Evolutionary conservation across 2,329 filamentous ascomycete genomes (phyloP).

Genomic region (Penicillium sp.): DNA sequence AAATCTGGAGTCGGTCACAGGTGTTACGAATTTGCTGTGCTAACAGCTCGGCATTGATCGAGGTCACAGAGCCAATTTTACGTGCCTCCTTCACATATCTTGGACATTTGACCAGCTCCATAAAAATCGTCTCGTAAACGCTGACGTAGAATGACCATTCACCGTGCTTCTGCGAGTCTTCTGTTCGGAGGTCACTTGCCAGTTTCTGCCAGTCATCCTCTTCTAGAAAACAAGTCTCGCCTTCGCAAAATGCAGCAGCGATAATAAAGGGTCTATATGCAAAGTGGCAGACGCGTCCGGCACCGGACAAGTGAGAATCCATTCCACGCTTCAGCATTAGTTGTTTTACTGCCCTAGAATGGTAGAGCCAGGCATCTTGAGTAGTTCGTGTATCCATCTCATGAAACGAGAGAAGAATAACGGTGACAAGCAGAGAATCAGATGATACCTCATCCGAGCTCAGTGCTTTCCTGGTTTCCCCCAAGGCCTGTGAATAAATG

Average conservation of each 20-base stretch:
- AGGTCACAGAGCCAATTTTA: conserved; percentile 2
- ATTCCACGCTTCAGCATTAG: conserved; percentile 11
- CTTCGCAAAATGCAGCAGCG: conserved; percentile 8
- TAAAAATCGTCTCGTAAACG: conserved; percentile 11
- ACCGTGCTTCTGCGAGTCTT: conserved; percentile 11
- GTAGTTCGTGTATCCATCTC: conserved; percentile 9
- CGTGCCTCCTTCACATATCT: conserved; percentile 6
- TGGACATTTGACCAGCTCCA: conserved; percentile 13
- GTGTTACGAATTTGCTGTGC: background rate
- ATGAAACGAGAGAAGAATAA: conserved; percentile 10
- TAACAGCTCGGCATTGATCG: background rate
- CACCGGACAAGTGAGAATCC: conserved; percentile 4
- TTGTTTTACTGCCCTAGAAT: conserved; percentile 11
- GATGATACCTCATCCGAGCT: conserved; percentile 7
- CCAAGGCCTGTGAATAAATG: conserved; percentile 10
- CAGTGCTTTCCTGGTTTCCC: conserved; percentile 6
- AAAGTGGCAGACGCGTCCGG: conserved; percentile 11
- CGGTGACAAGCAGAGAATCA: conserved; percentile 8
- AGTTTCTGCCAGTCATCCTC: conserved; percentile 9
- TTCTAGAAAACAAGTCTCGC: conserved; percentile 7
- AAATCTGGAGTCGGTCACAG: conserved; percentile 2
- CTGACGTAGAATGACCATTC: conserved; percentile 10
- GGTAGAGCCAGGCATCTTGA: conserved; percentile 8
- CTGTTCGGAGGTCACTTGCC: conserved; percentile 5
- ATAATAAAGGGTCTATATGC: conserved; percentile 11